Evolutionary conservation across 1,139 yeast species (phyloP), one percentile per base, ranked within the genome.

Genomic region (Candida neerlandica): DNA sequence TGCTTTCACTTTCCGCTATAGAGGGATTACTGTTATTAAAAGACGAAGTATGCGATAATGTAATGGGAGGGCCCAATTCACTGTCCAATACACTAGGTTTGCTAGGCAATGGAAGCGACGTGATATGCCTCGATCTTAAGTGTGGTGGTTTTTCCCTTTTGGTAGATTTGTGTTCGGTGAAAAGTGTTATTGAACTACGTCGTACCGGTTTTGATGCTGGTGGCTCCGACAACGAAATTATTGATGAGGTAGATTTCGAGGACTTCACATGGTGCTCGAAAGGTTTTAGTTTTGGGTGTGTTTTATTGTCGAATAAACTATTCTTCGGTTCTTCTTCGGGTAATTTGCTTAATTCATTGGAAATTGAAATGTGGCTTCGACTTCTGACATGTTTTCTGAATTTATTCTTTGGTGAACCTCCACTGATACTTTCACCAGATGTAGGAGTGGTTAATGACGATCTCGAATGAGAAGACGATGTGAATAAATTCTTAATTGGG

Each of bases 401-500:
- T 33, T 39, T 43, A 14, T 19, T 34, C 37, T 40, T 52, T 6
- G 52, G 48, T 12, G 57, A 43, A 39, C 37, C 5, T 10, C 42
- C 47, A 18, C 23, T 45, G 2, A 46, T 33, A 39, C 43, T 48
- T 5, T 54, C 57, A 45, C 44, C 54, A 18, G 55, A 48, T 45
- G 45, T 55, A 19, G 61, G 58, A 5, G 54, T 44, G 2, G 50
- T 40, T 2, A 43, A 41, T 7, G 51, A 40, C 21, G 57, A 46
- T 23, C 48, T 52, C 9, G 51, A 27, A 44, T 52, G 51, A 14
- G 67, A 63, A 3, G 65, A 59, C 15, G 64, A 59, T 15, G 66
- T 56, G 53, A 75, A 75, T 48, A 75, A 57, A 57, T 73, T 73
- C 58, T 69, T 71, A 33, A 75, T 75, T 10, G 80, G 80, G 0